Conservation (phyloP, 164 flowering plant genomes). For the Liriodendron chinense region DNA sequence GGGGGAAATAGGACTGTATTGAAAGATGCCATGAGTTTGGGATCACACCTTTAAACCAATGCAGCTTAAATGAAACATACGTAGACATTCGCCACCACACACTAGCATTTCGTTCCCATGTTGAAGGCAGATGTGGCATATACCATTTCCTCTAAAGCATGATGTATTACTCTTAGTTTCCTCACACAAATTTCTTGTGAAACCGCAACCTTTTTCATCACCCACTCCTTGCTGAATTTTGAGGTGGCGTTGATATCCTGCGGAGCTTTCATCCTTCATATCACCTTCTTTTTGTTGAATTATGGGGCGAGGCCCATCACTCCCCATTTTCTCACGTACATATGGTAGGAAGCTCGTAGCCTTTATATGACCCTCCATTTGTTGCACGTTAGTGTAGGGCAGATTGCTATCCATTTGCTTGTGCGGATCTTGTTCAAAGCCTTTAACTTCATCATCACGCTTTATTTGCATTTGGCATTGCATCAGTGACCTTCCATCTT, state of each 20-base stretch:
- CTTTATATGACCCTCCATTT: background rate
- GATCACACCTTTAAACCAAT: slow-evolving; percentile 60
- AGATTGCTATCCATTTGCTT: slow-evolving; percentile 49
- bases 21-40: background rate
- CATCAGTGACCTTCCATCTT: slow-evolving; percentile 76
- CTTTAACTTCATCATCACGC: slow-evolving; percentile 5
- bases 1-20: too few species aligned
- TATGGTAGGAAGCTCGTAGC: slow-evolving; percentile 11
- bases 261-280: background rate
- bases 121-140: slow-evolving; percentile 16
- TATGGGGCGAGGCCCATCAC: slow-evolving; percentile 36
- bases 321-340: slow-evolving; percentile 30
- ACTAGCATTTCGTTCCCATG: slow-evolving; percentile 71
- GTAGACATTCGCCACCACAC: slow-evolving; percentile 73
- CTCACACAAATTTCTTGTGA: background rate
- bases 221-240: too few species aligned
- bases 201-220: background rate
- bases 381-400: slow-evolving; percentile 12
- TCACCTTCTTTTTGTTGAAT: slow-evolving; percentile 1
- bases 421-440: slow-evolving; percentile 6
- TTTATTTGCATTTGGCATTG: slow-evolving; percentile 59
- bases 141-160: background rate
- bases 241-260: too few species aligned
- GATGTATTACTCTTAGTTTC: background rate
- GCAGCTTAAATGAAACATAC: slow-evolving; percentile 72